These are phyloP conservation scores for Yarrowia sp. DNA, from an alignment of 805 yeast genomes.

Conservation along the genomic window DNA sequence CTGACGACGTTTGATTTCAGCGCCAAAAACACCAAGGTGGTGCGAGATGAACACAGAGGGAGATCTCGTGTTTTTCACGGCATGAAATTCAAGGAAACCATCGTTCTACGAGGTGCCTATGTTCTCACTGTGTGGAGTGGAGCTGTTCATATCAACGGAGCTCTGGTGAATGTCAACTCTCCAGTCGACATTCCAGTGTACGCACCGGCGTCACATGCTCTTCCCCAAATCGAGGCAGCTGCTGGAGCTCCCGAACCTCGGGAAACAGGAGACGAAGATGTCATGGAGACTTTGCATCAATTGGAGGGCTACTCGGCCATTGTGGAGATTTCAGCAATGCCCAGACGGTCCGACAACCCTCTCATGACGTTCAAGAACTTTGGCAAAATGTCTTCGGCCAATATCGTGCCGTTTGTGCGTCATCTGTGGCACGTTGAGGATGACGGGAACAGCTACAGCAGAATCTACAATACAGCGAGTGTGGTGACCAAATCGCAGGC, in stretches of 20 bases:
- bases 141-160: constrained; percentile 27
- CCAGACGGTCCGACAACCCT: constrained; percentile 6
- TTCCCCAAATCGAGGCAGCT: constrained; percentile 31
- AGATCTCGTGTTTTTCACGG: constrained; percentile 10
- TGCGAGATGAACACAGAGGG: constrained; percentile 14
- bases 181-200: constrained; percentile 21
- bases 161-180: constrained; percentile 7
- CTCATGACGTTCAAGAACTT: constrained; percentile 7
- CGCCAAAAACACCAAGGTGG: constrained; percentile 18
- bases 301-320: constrained; percentile 15
- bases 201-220: constrained; percentile 25
- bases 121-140: constrained; percentile 29
- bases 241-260: constrained; percentile 24
- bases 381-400: constrained; percentile 21
- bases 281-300: constrained; percentile 10
- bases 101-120: constrained; percentile 31
- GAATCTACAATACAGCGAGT: constrained; percentile 20
- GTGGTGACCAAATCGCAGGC: constrained; percentile 22
- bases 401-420: constrained; percentile 21
- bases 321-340: constrained; percentile 26
- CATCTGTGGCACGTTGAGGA: constrained; percentile 16
- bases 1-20: constrained; percentile 13
- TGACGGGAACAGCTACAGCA: constrained; percentile 7
- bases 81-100: constrained; percentile 33
- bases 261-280: constrained; percentile 2